A percentile compares a stretch with the other conserved stretches of the same genome.
Evolutionary conservation across 2,329 filamentous ascomycete genomes (phyloP).

Genomic region (Nothopassalora personata): DNA sequence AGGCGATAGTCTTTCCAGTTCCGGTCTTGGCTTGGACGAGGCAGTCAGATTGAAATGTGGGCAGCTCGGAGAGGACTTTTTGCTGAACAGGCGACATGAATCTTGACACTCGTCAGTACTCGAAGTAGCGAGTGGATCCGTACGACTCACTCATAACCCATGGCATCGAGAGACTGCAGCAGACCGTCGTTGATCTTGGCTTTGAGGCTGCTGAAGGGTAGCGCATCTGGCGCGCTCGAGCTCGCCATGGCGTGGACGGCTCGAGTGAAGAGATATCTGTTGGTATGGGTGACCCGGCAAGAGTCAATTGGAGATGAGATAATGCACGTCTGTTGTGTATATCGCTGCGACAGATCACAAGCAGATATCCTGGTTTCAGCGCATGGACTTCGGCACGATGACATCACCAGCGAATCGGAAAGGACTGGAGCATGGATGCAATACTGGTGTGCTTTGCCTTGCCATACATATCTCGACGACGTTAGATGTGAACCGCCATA

Average conservation of each 20-base stretch:
- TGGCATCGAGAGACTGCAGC: conserved; percentile 15
- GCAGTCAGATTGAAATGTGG: conserved; percentile 46
- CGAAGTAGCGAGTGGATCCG: not conserved
- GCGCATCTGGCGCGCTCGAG: conserved; percentile 10
- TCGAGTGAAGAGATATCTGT: not conserved
- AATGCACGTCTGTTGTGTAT: no score
- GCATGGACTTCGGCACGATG: not conserved
- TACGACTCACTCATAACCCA: conserved; percentile 22
- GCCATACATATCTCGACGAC: not conserved
- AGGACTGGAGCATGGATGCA: not conserved
- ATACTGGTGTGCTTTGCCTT: not conserved
- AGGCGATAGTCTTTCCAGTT: conserved; percentile 92
- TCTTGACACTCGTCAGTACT: conserved; percentile 36
- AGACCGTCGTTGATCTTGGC: conserved; percentile 22
- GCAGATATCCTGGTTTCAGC: not conserved
- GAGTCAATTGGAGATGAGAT: no score
- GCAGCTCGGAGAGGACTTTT: conserved; percentile 48
- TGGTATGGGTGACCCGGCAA: not conserved
- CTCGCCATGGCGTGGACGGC: conserved; percentile 6
- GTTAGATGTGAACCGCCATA: not conserved
- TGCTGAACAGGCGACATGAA: conserved; percentile 52
- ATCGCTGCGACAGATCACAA: no score
- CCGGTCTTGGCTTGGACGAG: conserved; percentile 71
- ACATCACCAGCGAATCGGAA: not conserved
- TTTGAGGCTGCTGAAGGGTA: conserved; percentile 21